phyloP scores from a whole-genome alignment of 148 eudicot genomes.

The Arbutus unedo region DNA sequence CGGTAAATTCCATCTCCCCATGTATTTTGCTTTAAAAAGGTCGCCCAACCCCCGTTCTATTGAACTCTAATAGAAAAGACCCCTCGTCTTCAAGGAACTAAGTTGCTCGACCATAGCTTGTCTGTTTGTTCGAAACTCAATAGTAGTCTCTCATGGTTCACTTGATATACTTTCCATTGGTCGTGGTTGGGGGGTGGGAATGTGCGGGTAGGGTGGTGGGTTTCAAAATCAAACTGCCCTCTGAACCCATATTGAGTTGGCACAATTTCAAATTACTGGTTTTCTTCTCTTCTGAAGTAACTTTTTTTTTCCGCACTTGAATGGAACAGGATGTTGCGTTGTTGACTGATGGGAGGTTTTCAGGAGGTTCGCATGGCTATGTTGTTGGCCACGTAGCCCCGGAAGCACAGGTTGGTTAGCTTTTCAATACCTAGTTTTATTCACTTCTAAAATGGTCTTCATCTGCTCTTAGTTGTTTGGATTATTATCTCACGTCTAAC shows the following conservation, averaged over 20 bases:
- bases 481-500: not conserved
- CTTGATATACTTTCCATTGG: not conserved
- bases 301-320: not conserved
- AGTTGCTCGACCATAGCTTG: no score
- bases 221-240: not conserved
- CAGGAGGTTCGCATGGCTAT: conserved; percentile 97
- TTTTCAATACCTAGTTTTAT: not conserved
- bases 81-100: no score
- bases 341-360: conserved; percentile 93
- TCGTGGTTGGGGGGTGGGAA: not conserved
- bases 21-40: no score
- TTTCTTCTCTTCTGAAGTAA: not conserved
- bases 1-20: no score
- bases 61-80: no score
- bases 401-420: conserved; percentile 72
- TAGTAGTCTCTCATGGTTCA: no score
- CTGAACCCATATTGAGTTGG: not conserved
- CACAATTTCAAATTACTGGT: not conserved
- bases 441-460: not conserved
- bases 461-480: not conserved
- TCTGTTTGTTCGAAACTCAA: no score
- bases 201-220: not conserved
- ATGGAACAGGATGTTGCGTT: conserved; percentile 77
- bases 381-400: conserved; percentile 96
- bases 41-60: no score